Evolutionary conservation across 495 filamentous ascomycete species (phyloP).

Genomic region (Staphylotrichum longicolle): DNA sequence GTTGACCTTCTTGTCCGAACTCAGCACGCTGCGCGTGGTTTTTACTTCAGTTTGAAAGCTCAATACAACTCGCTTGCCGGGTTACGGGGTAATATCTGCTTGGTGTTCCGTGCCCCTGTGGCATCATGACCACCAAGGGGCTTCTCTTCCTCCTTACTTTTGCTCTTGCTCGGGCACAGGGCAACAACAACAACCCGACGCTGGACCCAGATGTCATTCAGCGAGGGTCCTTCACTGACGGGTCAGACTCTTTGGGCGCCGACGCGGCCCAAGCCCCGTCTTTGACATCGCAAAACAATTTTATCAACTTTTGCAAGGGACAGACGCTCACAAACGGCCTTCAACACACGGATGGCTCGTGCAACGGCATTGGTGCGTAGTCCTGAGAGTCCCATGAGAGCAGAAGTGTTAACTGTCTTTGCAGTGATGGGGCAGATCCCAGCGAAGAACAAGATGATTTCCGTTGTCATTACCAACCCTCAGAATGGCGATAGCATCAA

Average conservation of each 20-base stretch:
- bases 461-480: constrained; percentile 53
- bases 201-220: constrained; percentile 29
- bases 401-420: constrained; percentile 6
- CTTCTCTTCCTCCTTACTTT: constrained; percentile 22
- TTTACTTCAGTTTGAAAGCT: background rate
- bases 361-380: constrained; percentile 52
- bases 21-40: constrained; percentile 6
- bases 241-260: constrained; percentile 25
- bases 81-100: background rate
- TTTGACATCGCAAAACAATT: constrained; percentile 47
- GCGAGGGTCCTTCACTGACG: constrained; percentile 29
- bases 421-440: constrained; percentile 64
- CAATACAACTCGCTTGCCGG: background rate
- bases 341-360: constrained; percentile 51
- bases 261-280: constrained; percentile 28
- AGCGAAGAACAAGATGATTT: constrained; percentile 54
- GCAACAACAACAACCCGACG: constrained; percentile 18
- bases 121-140: constrained; percentile 22
- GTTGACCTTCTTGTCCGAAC: too few species aligned
- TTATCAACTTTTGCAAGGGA: constrained; percentile 54
- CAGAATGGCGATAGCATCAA: constrained; percentile 38
- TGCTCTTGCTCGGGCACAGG: constrained; percentile 25
- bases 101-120: background rate
- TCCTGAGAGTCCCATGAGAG: constrained; percentile 13
- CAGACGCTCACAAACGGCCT: constrained; percentile 54